Conservation (phyloP, 140 eudicot genomes). For the Oenanthe javanica region DNA sequence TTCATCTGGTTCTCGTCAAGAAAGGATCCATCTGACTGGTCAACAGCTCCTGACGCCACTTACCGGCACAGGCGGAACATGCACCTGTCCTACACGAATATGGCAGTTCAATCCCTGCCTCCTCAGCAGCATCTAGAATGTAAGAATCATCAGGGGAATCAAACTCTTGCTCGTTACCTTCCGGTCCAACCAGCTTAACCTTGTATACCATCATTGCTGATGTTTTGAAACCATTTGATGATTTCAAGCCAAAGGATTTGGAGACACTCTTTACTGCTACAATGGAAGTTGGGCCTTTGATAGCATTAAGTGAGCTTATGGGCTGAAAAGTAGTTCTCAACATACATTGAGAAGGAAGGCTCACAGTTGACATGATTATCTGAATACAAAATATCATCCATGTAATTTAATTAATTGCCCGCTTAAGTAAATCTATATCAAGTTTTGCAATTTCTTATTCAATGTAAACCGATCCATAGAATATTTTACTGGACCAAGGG, state of each 20-base stretch:
- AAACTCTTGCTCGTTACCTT: constrained; percentile 69
- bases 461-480: not conserved
- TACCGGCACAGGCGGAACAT: constrained; percentile 94
- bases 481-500: not conserved
- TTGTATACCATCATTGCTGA: constrained; percentile 62
- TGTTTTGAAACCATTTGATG: constrained; percentile 32
- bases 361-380: constrained; percentile 50
- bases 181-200: constrained; percentile 65
- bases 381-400: not conserved
- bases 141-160: constrained; percentile 72
- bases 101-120: constrained; percentile 80
- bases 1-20: constrained; percentile 67
- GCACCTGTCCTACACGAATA: constrained; percentile 99
- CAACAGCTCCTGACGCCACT: constrained; percentile 49
- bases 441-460: not conserved
- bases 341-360: constrained; percentile 40
- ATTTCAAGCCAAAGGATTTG: constrained; percentile 54
- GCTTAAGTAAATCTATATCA: not conserved
- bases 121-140: constrained; percentile 87
- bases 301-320: constrained; percentile 17
- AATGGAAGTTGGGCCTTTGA: constrained; percentile 44
- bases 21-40: constrained; percentile 91
- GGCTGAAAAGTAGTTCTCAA: constrained; percentile 26
- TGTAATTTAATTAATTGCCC: not conserved
- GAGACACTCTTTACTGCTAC: constrained; percentile 47